Base-by-base conservation (phyloP, 2,329 filamentous ascomycete species). In the Coniochaeta prunicola region DNA sequence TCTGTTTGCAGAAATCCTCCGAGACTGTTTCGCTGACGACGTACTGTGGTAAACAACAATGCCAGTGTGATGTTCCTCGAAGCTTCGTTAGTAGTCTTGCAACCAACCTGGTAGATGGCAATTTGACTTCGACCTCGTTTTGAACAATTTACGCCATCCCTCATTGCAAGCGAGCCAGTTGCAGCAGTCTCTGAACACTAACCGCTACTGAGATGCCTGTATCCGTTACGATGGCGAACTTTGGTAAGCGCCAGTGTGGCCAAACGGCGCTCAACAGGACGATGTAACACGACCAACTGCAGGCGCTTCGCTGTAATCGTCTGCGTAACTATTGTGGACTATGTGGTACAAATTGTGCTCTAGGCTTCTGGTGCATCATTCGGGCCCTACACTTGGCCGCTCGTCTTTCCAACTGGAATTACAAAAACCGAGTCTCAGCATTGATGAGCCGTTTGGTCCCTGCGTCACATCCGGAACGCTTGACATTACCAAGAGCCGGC, bases 1-100 rank as follows among this genome's bases (percentile, higher is more conserved):
- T 45, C 19, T 68, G 66, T 70, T 70, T 69, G 67, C 67, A 66
- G 63, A 59, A 64, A 62, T 55, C 58, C 59, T 60, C 60, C 57
- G 60, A n/a, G n/a, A 57, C 19, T 60, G 61, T 66, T 66, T 65
- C 61, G 60, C 30, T 38, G 59, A 58, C 19, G 26, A 26, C n/a
- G n/a, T n/a, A n/a, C n/a, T n/a, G n/a, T n/a, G n/a, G n/a, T n/a
- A n/a, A n/a, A n/a, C n/a, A n/a, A n/a, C n/a, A 12, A 36, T 36
- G 33, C 33, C 12, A 3, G 3, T 15, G 33, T 36, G 10, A 4
- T 5, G 36, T n/a, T 15, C 3, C 36, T 4, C 4, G 15, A 38
- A 38, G 36, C 36, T n/a, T 38, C 36, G 9, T 26, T 21, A 26
- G 19, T 10, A 21, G 2, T 45, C 6, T 7, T 26, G 9, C 12